Conservation (phyloP, 371 early-diverging fungal species). For the Homolaphlyctis polyrhiza region DNA sequence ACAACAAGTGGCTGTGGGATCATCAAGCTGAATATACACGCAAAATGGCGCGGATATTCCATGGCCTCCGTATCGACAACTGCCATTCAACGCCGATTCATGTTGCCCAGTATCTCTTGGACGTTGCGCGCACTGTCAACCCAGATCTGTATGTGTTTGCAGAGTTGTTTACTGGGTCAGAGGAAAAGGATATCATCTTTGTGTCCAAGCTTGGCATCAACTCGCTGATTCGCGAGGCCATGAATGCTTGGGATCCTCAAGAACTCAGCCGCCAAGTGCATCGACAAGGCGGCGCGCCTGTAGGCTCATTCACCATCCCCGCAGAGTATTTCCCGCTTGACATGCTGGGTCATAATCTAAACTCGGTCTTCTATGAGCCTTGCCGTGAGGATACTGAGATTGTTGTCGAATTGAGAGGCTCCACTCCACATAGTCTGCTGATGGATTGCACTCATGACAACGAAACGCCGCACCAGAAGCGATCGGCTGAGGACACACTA, state of each 20-base stretch:
- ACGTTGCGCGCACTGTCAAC: constrained; percentile 74
- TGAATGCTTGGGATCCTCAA: constrained; percentile 92
- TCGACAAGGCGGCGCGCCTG: constrained; percentile 82
- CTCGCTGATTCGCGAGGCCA: constrained; percentile 92
- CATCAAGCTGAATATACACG: constrained; percentile 86
- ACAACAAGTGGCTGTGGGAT: constrained; percentile 94
- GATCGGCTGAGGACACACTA: constrained; percentile 81
- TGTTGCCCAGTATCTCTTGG: constrained; percentile 86
- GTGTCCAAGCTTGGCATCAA: constrained; percentile 91
- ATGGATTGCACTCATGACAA: constrained; percentile 99
- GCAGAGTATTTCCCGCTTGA: constrained; percentile 43
- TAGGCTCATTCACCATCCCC: constrained; percentile 38
- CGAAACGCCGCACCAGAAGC: constrained; percentile 87
- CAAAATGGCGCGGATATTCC: constrained; percentile 80
- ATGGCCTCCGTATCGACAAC: constrained; percentile 97
- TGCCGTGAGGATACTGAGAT: constrained; percentile 34
- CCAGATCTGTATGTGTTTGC: constrained; percentile 94
- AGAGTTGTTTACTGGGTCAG: constrained; percentile 93
- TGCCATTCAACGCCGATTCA: constrained; percentile 97
- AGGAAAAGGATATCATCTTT: constrained; percentile 83
- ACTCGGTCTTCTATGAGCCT: constrained; percentile 19
- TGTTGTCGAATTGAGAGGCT: constrained; percentile 48
- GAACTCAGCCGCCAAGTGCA: constrained; percentile 87
- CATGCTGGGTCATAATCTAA: constrained; percentile 38
- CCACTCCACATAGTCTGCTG: constrained; percentile 85